Base-by-base conservation (phyloP, 2,329 filamentous ascomycete genomes). In the Cyclaneusma minus region DNA sequence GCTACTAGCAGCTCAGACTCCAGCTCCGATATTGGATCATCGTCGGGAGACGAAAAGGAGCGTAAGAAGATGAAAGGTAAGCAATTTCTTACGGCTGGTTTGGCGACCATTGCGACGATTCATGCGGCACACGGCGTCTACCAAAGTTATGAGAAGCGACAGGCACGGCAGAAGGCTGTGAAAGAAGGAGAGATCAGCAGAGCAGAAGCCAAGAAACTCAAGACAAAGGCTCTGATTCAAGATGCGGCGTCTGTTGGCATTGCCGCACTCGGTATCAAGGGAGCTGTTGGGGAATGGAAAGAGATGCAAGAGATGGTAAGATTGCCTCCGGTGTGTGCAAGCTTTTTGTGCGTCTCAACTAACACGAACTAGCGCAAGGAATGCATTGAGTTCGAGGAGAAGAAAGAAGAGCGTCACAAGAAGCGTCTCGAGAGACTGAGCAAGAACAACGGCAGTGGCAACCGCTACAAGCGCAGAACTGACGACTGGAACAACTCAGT, bases 101-200 rank as follows among this genome's bases (percentile, higher is more conserved):
- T 78, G 31, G 72, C 73, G 28, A 71, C 68, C 30, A 63, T 78
- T 32, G 73, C 73, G 19, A 77, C 72, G 15, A 74, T 78, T 35
- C 71, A 78, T 50, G 72, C 72, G 13, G 72, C 68, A 9, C 70
- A 78, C 45, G 64, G 60, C 34, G 57, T 78, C 29, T 71, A 74
- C 49, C 58, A 62, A 35, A 67, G 63, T 40, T 62, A 75, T 54
- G 66, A 72, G 38, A 69, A 70, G 33, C 64, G 69, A 30, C 63
- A 76, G 35, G 61, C 68, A 37, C 58, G 71, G 25, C 58, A 60
- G 42, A 60, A 64, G 39, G 53, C 67, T 28, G 58, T 78, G n/a
- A 52, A 57, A 16, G 64, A 75, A 35, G 72, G 71, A 24, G 62
- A 72, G 39, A 75, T 78, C 50, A 56, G 61, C 4, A 53, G 59